A percentile compares a stretch with the other conserved stretches of the same genome.
phyloP scores from a whole-genome alignment of 257 asterid species.

The Nicotiana sylvestris region DNA sequence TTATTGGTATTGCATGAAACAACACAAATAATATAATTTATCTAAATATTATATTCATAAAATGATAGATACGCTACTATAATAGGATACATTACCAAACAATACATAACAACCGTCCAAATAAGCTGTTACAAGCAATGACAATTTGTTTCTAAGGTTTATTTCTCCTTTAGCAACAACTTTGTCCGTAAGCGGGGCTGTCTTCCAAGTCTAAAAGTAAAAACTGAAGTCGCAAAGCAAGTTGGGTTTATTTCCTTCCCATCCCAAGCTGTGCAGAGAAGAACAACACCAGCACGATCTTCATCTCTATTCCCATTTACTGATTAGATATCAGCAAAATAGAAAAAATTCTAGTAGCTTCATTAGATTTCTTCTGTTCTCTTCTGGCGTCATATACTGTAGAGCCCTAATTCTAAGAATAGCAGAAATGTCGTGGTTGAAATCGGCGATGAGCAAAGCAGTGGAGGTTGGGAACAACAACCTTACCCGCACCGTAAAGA shows the following conservation, averaged over 20 bases:
- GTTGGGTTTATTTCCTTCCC: neutral
- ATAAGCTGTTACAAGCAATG: no score
- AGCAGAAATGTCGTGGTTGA: slow-evolving; percentile 79
- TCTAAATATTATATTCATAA: no score
- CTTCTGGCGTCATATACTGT: neutral
- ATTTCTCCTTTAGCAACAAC: no score
- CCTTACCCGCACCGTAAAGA: slow-evolving; percentile 83
- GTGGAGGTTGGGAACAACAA: slow-evolving; percentile 95
- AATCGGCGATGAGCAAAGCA: slow-evolving; percentile 94
- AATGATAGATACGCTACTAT: no score
- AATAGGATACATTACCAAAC: no score
- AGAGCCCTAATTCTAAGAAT: slow-evolving; percentile 2
- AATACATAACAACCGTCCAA: no score
- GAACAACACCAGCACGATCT: neutral
- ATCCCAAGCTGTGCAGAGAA: neutral
- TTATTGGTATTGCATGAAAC: no score
- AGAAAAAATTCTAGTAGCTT: neutral
- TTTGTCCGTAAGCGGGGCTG: no score
- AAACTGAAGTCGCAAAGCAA: neutral
- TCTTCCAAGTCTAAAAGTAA: neutral
- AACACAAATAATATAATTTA: no score
- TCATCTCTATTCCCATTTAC: neutral
- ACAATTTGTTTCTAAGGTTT: no score
- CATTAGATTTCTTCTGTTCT: neutral
- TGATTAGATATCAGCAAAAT: neutral